Base-by-base conservation (phyloP, 2,329 filamentous ascomycete genomes). In the Fusarium torreyae region DNA sequence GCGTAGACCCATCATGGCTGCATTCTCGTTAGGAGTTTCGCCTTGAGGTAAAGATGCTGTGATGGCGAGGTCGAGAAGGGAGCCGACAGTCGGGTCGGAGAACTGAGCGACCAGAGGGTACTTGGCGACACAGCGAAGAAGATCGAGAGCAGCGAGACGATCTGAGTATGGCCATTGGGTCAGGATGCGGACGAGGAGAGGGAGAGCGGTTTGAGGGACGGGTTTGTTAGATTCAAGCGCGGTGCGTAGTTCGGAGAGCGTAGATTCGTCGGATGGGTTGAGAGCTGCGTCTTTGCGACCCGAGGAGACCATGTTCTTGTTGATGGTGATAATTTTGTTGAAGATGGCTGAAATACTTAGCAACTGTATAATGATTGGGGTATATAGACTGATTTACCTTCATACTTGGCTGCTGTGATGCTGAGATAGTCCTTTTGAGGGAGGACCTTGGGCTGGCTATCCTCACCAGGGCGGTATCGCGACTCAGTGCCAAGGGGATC, bases 1-100 rank as follows among this genome's bases (percentile, higher is more conserved):
- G 6, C 96, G 92, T 14, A 94, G 85, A 0, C 91, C 90, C 84
- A 99, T 92, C 91, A 98, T 97, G 13, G 89, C 88, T 70, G 94
- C 94, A 79, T 98, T 98, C 54, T 91, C 86, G 38, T 89, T 89
- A 0, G 91, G 83, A 3, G 88, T 84, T 1, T 86, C 81, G 6
- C 81, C 78, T 10, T 89, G 85, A 2, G 77, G 80, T 64, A 68
- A 79, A 68, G 66, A 84, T 63, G 38, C 81, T 71, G 43, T 77
- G 4, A 87, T 78, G 20, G 82, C 81, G 7, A 84, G 78, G 34
- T 89, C 84, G 8, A 98, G 81, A 14, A 94, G 81, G 36, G 88
- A 90, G 5, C 82, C 83, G 31, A 85, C 81, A 4, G 82, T 80
- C 1, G 85, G 80, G 51, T 88, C 85, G 0, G 81, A 81, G 50